Evolutionary conservation across 208 protist species (phyloP), one percentile per base, ranked within the genome.

Genomic region (Trypanosoma brucei): DNA sequence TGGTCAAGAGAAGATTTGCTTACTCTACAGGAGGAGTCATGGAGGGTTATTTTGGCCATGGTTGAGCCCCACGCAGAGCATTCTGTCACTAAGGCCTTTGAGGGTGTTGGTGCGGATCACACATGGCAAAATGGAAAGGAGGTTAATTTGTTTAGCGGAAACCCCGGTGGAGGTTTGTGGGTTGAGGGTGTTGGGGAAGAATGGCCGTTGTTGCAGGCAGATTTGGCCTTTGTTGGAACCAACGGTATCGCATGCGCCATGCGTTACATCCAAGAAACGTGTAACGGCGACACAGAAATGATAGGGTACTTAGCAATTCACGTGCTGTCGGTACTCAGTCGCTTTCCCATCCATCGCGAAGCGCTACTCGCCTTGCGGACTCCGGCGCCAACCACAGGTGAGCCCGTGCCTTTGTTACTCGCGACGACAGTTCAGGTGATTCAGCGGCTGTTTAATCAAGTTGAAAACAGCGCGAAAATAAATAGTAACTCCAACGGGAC

Each of bases 1-100:
- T 91, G 81, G 79, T 87, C 82, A 45, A 68, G 75, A 6, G 87
- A 89, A 62, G 87, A 91, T 44, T 68, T 88, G 39, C 48, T 88
- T 49, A 55, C 70, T 48, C 70, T 93, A 34, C 81, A 93, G 63
- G 59, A 67, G 37, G 84, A 93, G 50, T 72, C 76, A 33, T 93
- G 87, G 87, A 40, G 67, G 63, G 69, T 87, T 35, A 70, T 93
- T 53, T 68, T 78, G 13, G 70, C 77, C 13, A 70, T 93, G 60
- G 74, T 91, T 45, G 72, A 81, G 54, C 75, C 72, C 11, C 37
- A 39, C 5, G 37, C 38, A 48, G 13, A 13, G 31, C 3, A 34
- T 38, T 1, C 5, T 9, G 31, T 39, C 31, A n/a, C 22, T 40
- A 13, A 45, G 22, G 3, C 22, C 35, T 5, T 30, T 38, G 2